Evolutionary conservation across 2,329 filamentous ascomycete species (phyloP).

Genomic region (Tolypocladium nubicola): DNA sequence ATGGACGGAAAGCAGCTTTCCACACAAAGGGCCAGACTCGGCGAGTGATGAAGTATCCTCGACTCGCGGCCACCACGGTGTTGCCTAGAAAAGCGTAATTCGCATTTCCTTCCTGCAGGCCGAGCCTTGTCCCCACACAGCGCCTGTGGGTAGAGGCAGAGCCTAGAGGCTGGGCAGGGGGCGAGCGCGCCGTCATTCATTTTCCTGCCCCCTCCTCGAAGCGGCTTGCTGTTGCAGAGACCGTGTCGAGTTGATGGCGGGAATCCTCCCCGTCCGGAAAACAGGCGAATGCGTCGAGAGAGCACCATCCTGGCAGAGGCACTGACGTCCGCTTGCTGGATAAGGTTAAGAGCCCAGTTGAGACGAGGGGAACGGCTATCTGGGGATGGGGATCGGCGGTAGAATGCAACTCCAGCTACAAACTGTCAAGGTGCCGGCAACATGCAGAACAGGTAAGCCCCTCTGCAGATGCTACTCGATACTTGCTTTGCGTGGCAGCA

Average conservation of each 20-base stretch:
- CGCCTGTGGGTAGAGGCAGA: neutral
- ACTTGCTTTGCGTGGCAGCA: neutral
- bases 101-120: neutral
- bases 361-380: neutral
- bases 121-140: neutral
- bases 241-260: neutral
- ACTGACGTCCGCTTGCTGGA: neutral
- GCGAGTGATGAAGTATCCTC: neutral
- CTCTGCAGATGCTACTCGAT: neutral
- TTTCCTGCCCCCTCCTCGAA: neutral
- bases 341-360: neutral
- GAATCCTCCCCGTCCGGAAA: neutral
- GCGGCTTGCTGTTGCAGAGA: neutral
- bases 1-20: neutral
- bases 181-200: neutral
- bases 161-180: neutral
- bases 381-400: neutral
- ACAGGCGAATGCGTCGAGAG: neutral
- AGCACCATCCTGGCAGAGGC: neutral
- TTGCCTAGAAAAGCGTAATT: neutral
- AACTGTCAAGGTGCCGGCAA: neutral
- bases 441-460: neutral
- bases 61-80: neutral
- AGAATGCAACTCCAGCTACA: neutral
- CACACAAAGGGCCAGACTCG: neutral